Base-by-base conservation (phyloP, 2,329 filamentous ascomycete genomes). In the Pseudopithomyces chartarum region DNA sequence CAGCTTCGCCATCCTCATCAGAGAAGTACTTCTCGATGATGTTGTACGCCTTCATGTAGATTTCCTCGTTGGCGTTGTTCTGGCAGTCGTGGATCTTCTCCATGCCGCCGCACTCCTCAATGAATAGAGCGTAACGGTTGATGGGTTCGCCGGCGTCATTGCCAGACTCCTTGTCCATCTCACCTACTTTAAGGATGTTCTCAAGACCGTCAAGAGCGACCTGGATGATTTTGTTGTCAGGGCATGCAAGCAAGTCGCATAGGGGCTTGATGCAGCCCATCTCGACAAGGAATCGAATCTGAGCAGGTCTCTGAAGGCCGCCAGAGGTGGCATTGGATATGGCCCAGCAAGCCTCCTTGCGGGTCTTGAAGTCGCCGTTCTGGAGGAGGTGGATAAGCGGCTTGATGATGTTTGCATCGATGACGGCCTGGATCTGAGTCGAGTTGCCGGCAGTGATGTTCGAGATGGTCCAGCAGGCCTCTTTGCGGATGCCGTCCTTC, bases 1-100 rank as follows among this genome's bases (percentile, higher is more conserved):
- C 92, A 45, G 80, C 86, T 61, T 85, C 85, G 74, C 96, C 95
- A 54, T 98, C 95, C 67, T 99, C 95, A 72, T 99, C 95, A 0
- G 93, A 97, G 83, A 99, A 99, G 86, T 99, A 99, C 84, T 97
- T 97, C 85, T 99, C 95, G 67, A 99, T 99, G 80, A 99, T 99
- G 85, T 96, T 98, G 85, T 98, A 99, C 0, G 95, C 95, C 87
- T 99, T 99, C 94, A 99, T 98, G 85, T 99, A 99, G 69, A 99
- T 99, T 81, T 99, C 95, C 81, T 99, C 95, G 81, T 99, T 99
- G 82, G 94, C 94, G 73, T 99, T 99, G 83, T 96, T 97, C 84
- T 99, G 95, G 86, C 95, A 98, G 70, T 98, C 94, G 81, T 99
- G 95, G 68, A 99, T 98, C 89, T 98, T 98, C 84, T 98, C 95